Conservation (phyloP, 768 basidiomycete genomes). For the Cyathus striatus region DNA sequence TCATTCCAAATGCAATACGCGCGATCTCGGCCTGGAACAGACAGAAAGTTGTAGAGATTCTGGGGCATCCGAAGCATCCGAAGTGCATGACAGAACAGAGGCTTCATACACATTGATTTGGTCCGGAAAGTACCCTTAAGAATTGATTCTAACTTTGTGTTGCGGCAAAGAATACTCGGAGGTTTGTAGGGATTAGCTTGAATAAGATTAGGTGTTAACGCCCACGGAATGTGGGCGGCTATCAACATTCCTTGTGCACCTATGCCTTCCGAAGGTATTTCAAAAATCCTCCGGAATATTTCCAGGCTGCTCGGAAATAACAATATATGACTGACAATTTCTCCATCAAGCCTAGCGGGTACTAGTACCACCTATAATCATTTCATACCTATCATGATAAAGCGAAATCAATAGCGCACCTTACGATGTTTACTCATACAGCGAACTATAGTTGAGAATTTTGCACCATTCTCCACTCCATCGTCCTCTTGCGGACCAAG, state of each 20-base stretch:
- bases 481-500: slow-evolving; percentile 33
- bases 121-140: too few relatives aligned
- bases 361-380: slow-evolving; percentile 41
- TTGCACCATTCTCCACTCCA: slow-evolving; percentile 37
- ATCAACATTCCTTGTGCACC: too few relatives aligned
- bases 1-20: slow-evolving; percentile 47
- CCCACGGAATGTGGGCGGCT: too few relatives aligned
- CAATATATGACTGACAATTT: slow-evolving; percentile 47
- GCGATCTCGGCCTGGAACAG: slow-evolving; percentile 19
- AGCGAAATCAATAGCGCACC: slow-evolving; percentile 26
- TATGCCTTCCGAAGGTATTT: too few relatives aligned
- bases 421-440: slow-evolving; percentile 44
- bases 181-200: too few relatives aligned
- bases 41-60: slow-evolving; percentile 42
- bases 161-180: too few relatives aligned
- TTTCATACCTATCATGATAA: slow-evolving; percentile 2
- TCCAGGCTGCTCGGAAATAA: slow-evolving; percentile 44
- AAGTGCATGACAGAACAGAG: slow-evolving; percentile 31
- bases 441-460: slow-evolving; percentile 32
- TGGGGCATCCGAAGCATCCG: slow-evolving; percentile 44
- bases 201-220: too few relatives aligned
- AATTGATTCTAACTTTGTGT: too few relatives aligned
- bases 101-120: slow-evolving; percentile 16
- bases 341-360: slow-evolving; percentile 40
- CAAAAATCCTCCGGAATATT: slow-evolving; percentile 33